A percentile compares a stretch with the other conserved stretches of the same genome.
Conservation (phyloP, 2,329 filamentous ascomycete genomes). For the Aspergillus sclerotialis region DNA sequence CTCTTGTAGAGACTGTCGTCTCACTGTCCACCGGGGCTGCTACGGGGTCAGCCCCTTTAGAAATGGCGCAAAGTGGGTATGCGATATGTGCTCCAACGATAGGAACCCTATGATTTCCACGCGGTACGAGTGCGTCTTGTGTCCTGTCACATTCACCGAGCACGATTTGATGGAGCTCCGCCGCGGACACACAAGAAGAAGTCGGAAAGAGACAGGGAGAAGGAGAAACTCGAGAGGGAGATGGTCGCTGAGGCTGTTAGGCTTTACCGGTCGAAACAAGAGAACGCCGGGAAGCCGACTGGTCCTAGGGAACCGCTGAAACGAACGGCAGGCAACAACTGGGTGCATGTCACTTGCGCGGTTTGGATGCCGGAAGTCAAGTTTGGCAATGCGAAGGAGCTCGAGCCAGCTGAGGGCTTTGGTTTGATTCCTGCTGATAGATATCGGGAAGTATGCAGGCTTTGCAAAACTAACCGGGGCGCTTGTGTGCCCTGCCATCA, state of each 20-base stretch:
- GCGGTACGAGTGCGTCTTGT: slow-evolving; percentile 87
- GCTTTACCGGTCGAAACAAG: slow-evolving; percentile 75
- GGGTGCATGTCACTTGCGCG: slow-evolving; percentile 92
- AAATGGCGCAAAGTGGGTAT: slow-evolving; percentile 75
- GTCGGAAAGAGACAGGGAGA: slow-evolving; percentile 82
- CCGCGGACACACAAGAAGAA: slow-evolving; percentile 82
- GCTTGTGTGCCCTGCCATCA: slow-evolving; percentile 78
- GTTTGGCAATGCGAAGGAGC: slow-evolving; percentile 74
- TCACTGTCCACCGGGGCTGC: slow-evolving; percentile 86
- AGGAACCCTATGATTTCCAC: slow-evolving; percentile 89
- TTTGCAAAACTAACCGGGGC: slow-evolving; percentile 68
- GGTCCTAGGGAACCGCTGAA: slow-evolving; percentile 88
- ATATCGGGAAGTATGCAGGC: slow-evolving; percentile 73
- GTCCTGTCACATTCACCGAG: slow-evolving; percentile 72
- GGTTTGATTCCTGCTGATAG: slow-evolving; percentile 66
- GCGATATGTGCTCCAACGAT: slow-evolving; percentile 93
- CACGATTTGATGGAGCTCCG: slow-evolving; percentile 78
- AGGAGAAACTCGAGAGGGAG: slow-evolving; percentile 78
- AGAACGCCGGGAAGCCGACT: slow-evolving; percentile 72
- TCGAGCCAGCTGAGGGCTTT: slow-evolving; percentile 86
- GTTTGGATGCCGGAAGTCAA: slow-evolving; percentile 89
- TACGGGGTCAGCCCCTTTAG: slow-evolving; percentile 75
- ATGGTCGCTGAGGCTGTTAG: slow-evolving; percentile 71
- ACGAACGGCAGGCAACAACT: slow-evolving; percentile 91
- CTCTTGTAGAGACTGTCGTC: slow-evolving; percentile 76